Evolutionary conservation across 108 stramenopile genomes (phyloP), one percentile per base, ranked within the genome.

Genomic region (Cyclotella sp.): DNA sequence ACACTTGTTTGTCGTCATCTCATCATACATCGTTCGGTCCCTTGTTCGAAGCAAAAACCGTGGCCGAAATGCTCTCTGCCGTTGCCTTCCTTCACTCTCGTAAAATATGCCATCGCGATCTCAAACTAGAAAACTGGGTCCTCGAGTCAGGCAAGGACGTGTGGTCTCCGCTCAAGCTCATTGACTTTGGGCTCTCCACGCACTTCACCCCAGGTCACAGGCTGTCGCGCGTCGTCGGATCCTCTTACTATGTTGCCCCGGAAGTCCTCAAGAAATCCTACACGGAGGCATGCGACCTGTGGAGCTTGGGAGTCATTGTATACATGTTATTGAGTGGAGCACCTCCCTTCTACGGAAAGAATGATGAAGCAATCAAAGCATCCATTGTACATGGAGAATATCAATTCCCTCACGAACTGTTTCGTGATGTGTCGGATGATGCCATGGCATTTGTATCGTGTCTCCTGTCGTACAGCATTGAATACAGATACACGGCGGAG

Each of bases 201-300:
- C 96, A 96, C 84, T 96, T 90, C 80, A 87, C 87, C n/a, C 88
- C 88, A n/a, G 93, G 93, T 24, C 92, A 93, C 70, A 72, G 91
- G 64, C 78, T 95, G 39, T 91, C 88, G 63, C 90, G 92, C 60
- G 95, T 95, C 10, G 97, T 97, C 10, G 98, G 98, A 29, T 96
- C 96, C 18, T 89, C 95, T 13, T 98, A 98, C 87, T 97, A 96
- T 65, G 96, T 98, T 24, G 97, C 98, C 16, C 99, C 99, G 9
- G 98, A 99, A 86, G 97, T 98, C 26, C 72, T 99, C 54, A 96
- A 96, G 85, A 97, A 97, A 68, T 93, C 91, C 22, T 99, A 99
- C 88, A 97, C 97, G 19, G 90, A 94, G 70, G 91, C 93, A 10
- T 99, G 98, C 70, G 98, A 98, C 68, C 72, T 98, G 42, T 98